Percentiles rank a stretch among this genome's conserved stretches.
phyloP scores from a whole-genome alignment of 2,329 filamentous ascomycete species.

The Pseudogymnoascus sp. region DNA sequence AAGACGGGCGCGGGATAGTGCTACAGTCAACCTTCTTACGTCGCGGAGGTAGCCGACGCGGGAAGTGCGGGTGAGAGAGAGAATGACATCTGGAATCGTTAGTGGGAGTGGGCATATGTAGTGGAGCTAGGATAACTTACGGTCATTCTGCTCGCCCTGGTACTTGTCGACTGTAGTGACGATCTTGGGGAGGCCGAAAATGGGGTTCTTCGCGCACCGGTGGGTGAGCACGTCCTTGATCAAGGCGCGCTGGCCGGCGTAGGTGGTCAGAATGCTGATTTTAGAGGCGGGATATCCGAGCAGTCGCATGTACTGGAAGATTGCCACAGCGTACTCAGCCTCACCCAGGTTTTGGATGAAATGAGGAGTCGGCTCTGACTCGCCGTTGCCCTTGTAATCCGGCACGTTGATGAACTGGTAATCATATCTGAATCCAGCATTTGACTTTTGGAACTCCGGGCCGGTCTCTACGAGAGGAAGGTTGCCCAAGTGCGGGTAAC shows the following conservation, averaged over 20 bases:
- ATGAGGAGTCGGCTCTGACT: conserved; percentile 83
- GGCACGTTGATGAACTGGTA: conserved; percentile 96
- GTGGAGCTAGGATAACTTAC: conserved; percentile 46
- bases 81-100: conserved; percentile 64
- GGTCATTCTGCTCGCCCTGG: conserved; percentile 98
- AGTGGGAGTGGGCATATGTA: conserved; percentile 20
- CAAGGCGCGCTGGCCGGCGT: conserved; percentile 83
- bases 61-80: conserved; percentile 84
- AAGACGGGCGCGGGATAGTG: conserved; percentile 81
- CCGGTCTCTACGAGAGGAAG: conserved; percentile 63
- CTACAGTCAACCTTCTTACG: conserved; percentile 86
- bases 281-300: conserved; percentile 69
- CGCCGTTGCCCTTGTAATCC: conserved; percentile 84
- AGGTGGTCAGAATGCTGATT: conserved; percentile 87
- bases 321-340: conserved; percentile 90
- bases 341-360: conserved; percentile 96
- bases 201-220: conserved; percentile 70
- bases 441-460: conserved; percentile 70
- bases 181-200: conserved; percentile 83
- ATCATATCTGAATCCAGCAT: conserved; percentile 86
- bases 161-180: conserved; percentile 98
- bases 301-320: conserved; percentile 95
- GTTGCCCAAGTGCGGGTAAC: conserved; percentile 74
- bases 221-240: conserved; percentile 80
- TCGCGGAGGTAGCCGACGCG: conserved; percentile 89